phyloP scores from a whole-genome alignment of 163 green algal genomes.

The Scenedesmus sp. region DNA sequence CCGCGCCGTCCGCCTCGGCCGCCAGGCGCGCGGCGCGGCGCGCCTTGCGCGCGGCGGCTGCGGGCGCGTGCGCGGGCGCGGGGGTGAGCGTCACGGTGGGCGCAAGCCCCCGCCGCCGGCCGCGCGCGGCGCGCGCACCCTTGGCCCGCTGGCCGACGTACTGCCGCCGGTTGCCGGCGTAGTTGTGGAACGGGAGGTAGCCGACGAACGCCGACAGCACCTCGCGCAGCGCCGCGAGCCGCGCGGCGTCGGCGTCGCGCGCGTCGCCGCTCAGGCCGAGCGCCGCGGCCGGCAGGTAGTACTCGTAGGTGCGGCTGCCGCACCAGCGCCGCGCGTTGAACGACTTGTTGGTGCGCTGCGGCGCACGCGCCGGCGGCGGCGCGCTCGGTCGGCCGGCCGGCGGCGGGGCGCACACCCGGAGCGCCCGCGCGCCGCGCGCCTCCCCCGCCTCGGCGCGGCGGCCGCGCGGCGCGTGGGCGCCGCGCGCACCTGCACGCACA shows the following conservation, averaged over 20 bases:
- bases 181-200: constrained; percentile 86
- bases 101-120: no score
- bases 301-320: constrained; percentile 77
- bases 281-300: constrained; percentile 78
- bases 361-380: not conserved
- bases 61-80: no score
- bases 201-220: constrained; percentile 68
- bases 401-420: no score
- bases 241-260: constrained; percentile 45
- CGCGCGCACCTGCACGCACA: constrained; percentile 69
- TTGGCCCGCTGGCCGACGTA: constrained; percentile 39
- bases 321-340: constrained; percentile 77
- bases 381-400: no score
- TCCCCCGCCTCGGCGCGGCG: no score
- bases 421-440: no score
- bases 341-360: constrained; percentile 63
- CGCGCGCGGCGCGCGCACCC: no score
- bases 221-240: constrained; percentile 58
- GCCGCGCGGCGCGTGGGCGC: no score
- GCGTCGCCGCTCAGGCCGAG: constrained; percentile 54
- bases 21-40: no score
- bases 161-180: constrained; percentile 50
- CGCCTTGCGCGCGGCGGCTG: no score
- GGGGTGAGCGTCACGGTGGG: no score
- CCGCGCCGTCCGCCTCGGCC: no score